Evolutionary conservation across 176 grass and related monocot species (phyloP).

Genomic region (Carex kokanica): DNA sequence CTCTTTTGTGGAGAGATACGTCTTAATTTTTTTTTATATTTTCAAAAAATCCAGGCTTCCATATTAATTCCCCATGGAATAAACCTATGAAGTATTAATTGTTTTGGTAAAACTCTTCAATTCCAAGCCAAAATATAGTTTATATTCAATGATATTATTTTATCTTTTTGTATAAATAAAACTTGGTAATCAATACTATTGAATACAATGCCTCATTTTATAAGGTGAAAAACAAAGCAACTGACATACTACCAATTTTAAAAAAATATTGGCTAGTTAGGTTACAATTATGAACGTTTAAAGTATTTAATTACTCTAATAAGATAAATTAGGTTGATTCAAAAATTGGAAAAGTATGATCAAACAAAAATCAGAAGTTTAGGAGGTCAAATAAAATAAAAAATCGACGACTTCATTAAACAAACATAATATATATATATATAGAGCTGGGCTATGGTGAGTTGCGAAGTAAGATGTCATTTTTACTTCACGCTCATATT

Average conservation of each 20-base stretch:
- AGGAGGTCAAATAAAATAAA: constrained; percentile 17
- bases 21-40: too few relatives aligned
- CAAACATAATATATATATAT: background rate
- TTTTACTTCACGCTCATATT: too few relatives aligned
- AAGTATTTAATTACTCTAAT: background rate
- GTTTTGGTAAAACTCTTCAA: too few relatives aligned
- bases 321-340: background rate
- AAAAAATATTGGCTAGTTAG: background rate
- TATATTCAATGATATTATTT: background rate
- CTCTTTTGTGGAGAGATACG: too few relatives aligned
- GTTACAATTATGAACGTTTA: background rate
- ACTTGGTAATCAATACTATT: background rate
- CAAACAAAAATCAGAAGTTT: constrained; percentile 18
- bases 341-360: background rate
- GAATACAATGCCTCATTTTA: too few relatives aligned
- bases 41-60: too few relatives aligned
- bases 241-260: background rate
- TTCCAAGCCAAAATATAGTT: too few relatives aligned
- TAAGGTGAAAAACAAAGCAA: background rate
- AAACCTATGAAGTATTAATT: too few relatives aligned
- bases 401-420: background rate
- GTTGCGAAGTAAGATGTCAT: too few relatives aligned
- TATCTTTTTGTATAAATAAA: background rate
- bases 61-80: too few relatives aligned
- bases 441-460: too few relatives aligned